Conservation (phyloP, 2,329 filamentous ascomycete species). For the Metarhizium robertsii region DNA sequence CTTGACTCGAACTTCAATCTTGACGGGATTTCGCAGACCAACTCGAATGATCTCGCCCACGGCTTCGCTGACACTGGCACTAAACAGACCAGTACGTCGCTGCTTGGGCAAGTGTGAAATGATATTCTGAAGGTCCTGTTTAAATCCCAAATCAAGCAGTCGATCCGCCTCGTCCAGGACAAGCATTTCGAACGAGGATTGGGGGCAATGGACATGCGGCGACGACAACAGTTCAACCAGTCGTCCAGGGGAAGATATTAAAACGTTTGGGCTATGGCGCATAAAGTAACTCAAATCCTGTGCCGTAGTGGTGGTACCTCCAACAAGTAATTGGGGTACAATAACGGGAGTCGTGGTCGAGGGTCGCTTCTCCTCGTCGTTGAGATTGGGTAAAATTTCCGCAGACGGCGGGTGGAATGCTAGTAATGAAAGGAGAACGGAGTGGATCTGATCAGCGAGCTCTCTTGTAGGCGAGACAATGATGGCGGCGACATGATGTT, state of each 20-base stretch:
- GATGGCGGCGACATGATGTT: slow-evolving; percentile 82
- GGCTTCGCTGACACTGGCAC: slow-evolving; percentile 90
- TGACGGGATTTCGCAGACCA: slow-evolving; percentile 86
- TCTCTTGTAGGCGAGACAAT: slow-evolving; percentile 88
- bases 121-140: slow-evolving; percentile 80
- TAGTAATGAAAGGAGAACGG: slow-evolving; percentile 67
- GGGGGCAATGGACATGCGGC: slow-evolving; percentile 76
- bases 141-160: slow-evolving; percentile 87
- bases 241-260: slow-evolving; percentile 85
- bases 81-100: slow-evolving; percentile 85
- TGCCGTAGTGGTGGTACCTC: slow-evolving; percentile 67
- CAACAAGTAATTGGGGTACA: slow-evolving; percentile 80
- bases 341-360: slow-evolving; percentile 41
- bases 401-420: slow-evolving; percentile 77
- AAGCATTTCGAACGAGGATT: slow-evolving; percentile 83
- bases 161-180: slow-evolving; percentile 93
- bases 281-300: slow-evolving; percentile 84
- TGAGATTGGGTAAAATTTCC: slow-evolving; percentile 46
- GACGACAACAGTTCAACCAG: slow-evolving; percentile 81
- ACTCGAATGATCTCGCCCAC: slow-evolving; percentile 89
- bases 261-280: slow-evolving; percentile 73
- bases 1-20: slow-evolving; percentile 89
- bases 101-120: slow-evolving; percentile 82
- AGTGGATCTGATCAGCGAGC: slow-evolving; percentile 81
- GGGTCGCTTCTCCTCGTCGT: slow-evolving; percentile 46